These are phyloP conservation scores for Pelargonium australe DNA, from an alignment of 441 rosid genomes.

Conservation along the genomic window DNA sequence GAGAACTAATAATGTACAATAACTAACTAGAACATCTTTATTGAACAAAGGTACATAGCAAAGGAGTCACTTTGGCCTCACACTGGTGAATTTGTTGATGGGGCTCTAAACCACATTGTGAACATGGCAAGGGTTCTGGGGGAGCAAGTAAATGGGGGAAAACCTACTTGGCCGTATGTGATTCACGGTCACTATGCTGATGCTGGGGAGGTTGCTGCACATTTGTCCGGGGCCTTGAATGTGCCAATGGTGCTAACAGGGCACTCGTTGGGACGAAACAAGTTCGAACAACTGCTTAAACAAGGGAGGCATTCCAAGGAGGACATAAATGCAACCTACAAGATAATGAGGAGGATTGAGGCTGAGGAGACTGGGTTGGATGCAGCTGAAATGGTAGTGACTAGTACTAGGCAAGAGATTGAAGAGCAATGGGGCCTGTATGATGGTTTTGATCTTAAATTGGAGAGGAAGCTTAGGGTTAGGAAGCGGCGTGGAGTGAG, in stretches of 20 bases:
- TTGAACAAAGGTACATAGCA: constrained; percentile 42
- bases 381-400: constrained; percentile 62
- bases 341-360: constrained; percentile 59
- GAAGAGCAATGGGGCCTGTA: constrained; percentile 75
- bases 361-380: constrained; percentile 65
- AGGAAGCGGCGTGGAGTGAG: constrained; percentile 60
- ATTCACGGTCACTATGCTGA: constrained; percentile 75
- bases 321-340: constrained; percentile 54
- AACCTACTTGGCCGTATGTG: constrained; percentile 64
- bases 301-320: constrained; percentile 63
- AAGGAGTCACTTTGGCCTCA: constrained; percentile 74
- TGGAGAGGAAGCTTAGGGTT: constrained; percentile 65
- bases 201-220: constrained; percentile 64
- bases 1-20: background rate
- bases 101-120: constrained; percentile 51
- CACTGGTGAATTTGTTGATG: constrained; percentile 61
- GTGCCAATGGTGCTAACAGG: constrained; percentile 74
- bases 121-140: constrained; percentile 58
- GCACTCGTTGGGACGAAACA: constrained; percentile 66
- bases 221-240: constrained; percentile 52
- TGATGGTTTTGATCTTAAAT: constrained; percentile 62
- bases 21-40: background rate
- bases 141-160: constrained; percentile 49
- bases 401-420: constrained; percentile 73
- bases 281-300: constrained; percentile 66